A percentile compares a stretch with the other conserved stretches of the same genome.
Evolutionary conservation across 176 grass and related monocot genomes (phyloP).

Genomic region (Pontederia paniculata): DNA sequence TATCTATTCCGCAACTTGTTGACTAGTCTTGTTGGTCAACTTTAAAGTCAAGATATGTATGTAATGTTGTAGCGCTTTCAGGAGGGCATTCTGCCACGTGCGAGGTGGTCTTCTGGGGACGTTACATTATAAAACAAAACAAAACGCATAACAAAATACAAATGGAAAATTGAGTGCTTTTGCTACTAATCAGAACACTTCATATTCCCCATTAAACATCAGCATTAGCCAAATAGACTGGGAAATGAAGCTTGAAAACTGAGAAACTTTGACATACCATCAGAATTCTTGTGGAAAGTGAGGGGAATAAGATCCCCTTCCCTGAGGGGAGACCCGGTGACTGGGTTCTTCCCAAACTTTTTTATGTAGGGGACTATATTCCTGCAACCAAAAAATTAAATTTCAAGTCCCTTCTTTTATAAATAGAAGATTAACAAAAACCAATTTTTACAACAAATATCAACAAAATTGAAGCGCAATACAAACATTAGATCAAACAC

Average conservation of each 20-base stretch:
- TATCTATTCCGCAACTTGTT: too few species aligned
- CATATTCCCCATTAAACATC: too few species aligned
- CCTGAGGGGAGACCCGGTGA: conserved; percentile 56
- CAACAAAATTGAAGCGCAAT: neutral
- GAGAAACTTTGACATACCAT: conserved; percentile 40
- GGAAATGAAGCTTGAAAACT: neutral
- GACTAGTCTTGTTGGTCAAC: too few species aligned
- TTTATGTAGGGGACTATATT: conserved; percentile 89
- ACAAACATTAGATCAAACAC: conserved; percentile 93
- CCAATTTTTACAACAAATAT: conserved; percentile 8
- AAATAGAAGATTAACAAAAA: neutral
- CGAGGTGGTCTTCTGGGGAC: too few species aligned
- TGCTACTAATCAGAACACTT: neutral
- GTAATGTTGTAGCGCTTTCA: too few species aligned
- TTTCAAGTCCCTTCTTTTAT: neutral
- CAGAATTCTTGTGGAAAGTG: conserved; percentile 86
- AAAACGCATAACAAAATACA: conserved; percentile 2
- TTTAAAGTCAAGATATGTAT: too few species aligned
- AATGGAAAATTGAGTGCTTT: neutral
- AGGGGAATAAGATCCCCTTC: conserved; percentile 84
- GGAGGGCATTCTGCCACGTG: too few species aligned
- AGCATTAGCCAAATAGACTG: too few species aligned
- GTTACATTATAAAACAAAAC: too few species aligned
- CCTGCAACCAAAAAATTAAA: conserved; percentile 34
- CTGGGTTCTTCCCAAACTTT: conserved; percentile 81